These are phyloP conservation scores for Saccharomyces mikatae DNA, from an alignment of 805 yeast species.

Conservation along the genomic window DNA sequence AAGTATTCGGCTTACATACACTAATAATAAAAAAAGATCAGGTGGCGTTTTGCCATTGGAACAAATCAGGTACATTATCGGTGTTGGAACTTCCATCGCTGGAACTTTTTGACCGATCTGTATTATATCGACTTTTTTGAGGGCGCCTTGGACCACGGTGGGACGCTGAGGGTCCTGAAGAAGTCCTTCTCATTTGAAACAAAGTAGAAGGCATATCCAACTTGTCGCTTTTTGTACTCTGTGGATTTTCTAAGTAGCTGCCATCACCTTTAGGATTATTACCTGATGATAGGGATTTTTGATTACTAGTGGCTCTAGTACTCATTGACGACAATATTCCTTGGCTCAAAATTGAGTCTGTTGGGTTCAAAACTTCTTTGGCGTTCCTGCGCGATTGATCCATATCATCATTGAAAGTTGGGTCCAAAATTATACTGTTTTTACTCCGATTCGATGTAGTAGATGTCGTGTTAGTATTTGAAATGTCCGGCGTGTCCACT, in stretches of 20 bases:
- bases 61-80: not conserved
- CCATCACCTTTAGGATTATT: not conserved
- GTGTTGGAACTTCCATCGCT: not conserved
- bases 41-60: conserved; percentile 7
- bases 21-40: not conserved
- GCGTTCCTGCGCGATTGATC: not conserved
- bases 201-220: not conserved
- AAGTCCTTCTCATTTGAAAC: not conserved
- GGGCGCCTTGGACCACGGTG: not conserved
- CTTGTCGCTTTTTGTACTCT: not conserved
- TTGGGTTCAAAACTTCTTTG: not conserved
- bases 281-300: not conserved
- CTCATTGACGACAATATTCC: not conserved
- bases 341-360: not conserved
- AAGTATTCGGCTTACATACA: not conserved
- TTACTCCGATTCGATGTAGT: not conserved
- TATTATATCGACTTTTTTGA: not conserved
- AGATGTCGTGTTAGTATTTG: not conserved
- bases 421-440: not conserved
- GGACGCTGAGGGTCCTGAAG: not conserved
- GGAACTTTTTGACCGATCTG: not conserved
- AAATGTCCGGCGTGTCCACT: conserved; percentile 30
- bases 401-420: not conserved
- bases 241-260: not conserved
- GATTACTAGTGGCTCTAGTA: not conserved